Evolutionary conservation across 2,329 filamentous ascomycete genomes (phyloP).

Genomic region (Harringtonia lauricola): DNA sequence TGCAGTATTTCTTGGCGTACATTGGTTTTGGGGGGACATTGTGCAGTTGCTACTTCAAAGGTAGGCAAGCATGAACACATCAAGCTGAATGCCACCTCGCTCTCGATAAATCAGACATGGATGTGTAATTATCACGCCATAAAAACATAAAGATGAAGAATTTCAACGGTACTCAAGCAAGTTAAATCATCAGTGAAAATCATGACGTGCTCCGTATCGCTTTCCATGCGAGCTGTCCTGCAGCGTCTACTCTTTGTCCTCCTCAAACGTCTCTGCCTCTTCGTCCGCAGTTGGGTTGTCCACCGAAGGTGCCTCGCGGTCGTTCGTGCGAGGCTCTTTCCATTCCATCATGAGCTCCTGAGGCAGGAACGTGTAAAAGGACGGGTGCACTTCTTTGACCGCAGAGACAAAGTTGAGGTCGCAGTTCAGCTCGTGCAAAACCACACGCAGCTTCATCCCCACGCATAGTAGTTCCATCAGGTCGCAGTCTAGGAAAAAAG

Average conservation of each 20-base stretch:
- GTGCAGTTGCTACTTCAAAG: too few relatives aligned
- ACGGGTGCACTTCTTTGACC: constrained; percentile 41
- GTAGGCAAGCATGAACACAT: too few relatives aligned
- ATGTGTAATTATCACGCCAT: too few relatives aligned
- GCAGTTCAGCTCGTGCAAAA: constrained; percentile 43
- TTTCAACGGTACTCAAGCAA: too few relatives aligned
- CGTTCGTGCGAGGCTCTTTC: constrained; percentile 40
- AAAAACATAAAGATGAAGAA: too few relatives aligned
- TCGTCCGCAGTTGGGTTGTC: constrained; percentile 23
- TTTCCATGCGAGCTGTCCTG: too few relatives aligned
- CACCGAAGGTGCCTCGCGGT: constrained; percentile 34
- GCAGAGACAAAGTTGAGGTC: constrained; percentile 56
- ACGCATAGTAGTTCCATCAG: constrained; percentile 39
- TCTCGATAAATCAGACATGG: too few relatives aligned
- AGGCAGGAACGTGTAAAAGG: constrained; percentile 53
- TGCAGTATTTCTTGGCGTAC: too few relatives aligned
- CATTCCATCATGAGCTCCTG: constrained; percentile 60
- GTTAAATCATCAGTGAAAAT: too few relatives aligned
- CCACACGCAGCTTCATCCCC: constrained; percentile 52
- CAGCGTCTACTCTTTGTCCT: constrained; percentile 4
- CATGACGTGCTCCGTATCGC: too few relatives aligned
- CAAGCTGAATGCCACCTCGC: too few relatives aligned
- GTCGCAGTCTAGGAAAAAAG: constrained; percentile 58
- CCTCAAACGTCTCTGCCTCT: constrained; percentile 10
- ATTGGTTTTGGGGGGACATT: too few relatives aligned